Conservation (phyloP, 352 stramenopile genomes). For the Hyaloperonospora arabidopsidis region DNA sequence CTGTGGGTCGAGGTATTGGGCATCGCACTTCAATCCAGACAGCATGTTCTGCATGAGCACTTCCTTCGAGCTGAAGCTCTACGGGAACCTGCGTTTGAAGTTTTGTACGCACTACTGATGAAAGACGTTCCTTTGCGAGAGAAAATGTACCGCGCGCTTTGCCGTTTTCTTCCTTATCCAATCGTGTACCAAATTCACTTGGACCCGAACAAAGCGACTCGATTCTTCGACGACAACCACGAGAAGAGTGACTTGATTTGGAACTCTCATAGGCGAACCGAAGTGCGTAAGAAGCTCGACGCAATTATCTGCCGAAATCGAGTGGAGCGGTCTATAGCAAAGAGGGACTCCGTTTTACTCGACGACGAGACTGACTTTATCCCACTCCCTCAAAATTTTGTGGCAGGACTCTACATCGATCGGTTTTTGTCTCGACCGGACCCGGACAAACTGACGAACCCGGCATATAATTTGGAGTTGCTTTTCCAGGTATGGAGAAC, state of each 20-base stretch:
- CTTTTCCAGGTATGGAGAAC: conserved; percentile 69
- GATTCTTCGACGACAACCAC: conserved; percentile 81
- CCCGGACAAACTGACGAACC: conserved; percentile 63
- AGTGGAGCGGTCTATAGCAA: conserved; percentile 57
- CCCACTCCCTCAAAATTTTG: conserved; percentile 51
- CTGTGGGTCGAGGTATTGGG: conserved; percentile 76
- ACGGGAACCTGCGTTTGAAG: conserved; percentile 71
- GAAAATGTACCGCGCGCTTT: conserved; percentile 65
- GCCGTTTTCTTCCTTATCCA: conserved; percentile 69
- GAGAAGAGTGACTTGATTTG: conserved; percentile 80
- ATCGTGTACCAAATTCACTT: conserved; percentile 80
- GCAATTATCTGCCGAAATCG: conserved; percentile 74
- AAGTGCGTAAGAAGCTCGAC: conserved; percentile 69
- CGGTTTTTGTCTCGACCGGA: conserved; percentile 64
- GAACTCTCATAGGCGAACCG: conserved; percentile 69
- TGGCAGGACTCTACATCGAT: conserved; percentile 67
- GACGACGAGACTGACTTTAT: conserved; percentile 61
- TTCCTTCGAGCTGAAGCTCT: conserved; percentile 70
- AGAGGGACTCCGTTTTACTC: conserved; percentile 70
- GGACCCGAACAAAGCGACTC: conserved; percentile 54
- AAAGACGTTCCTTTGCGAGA: conserved; percentile 64
- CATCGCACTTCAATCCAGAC: conserved; percentile 67
- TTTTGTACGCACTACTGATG: conserved; percentile 65
- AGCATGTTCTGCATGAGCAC: conserved; percentile 76
- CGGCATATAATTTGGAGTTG: conserved; percentile 69